phyloP scores from a whole-genome alignment of 2,329 filamentous ascomycete species.

The Cercospora sesami region DNA sequence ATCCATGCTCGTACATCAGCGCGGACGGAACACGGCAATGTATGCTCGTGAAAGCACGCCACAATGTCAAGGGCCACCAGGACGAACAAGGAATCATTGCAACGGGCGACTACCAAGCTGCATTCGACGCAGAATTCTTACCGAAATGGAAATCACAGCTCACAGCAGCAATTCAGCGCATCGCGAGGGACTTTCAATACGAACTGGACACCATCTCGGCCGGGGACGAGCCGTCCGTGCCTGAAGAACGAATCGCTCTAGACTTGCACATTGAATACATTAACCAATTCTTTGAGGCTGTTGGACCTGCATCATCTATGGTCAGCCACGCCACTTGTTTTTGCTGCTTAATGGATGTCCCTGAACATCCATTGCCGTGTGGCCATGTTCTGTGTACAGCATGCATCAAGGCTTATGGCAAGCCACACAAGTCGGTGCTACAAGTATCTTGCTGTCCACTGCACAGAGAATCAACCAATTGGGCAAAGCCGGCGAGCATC shows the following conservation, averaged over 20 bases:
- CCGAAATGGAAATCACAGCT: conserved; percentile 35
- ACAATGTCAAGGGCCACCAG: conserved; percentile 45
- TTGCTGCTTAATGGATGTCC: conserved; percentile 48
- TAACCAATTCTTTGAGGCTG: conserved; percentile 43
- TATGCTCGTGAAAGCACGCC: conserved; percentile 38
- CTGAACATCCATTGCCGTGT: conserved; percentile 48
- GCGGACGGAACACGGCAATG: conserved; percentile 36
- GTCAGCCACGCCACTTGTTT: conserved; percentile 46
- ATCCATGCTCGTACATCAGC: conserved; percentile 48
- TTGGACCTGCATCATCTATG: conserved; percentile 41
- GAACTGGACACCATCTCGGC: conserved; percentile 35
- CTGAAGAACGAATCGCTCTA: conserved; percentile 36
- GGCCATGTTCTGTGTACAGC: conserved; percentile 50
- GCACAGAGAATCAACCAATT: conserved; percentile 31
- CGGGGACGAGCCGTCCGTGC: conserved; percentile 33
- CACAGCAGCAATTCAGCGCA: conserved; percentile 34
- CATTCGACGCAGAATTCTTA: conserved; percentile 39
- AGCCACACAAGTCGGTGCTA: conserved; percentile 33
- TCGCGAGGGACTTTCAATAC: conserved; percentile 37
- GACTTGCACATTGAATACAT: conserved; percentile 37
- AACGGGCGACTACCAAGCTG: conserved; percentile 44
- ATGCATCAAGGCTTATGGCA: conserved; percentile 43
- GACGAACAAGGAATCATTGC: conserved; percentile 47
- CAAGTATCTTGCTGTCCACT: conserved; percentile 40
- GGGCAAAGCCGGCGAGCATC: conserved; percentile 41